Evolutionary conservation across 2,329 filamentous ascomycete species (phyloP), one percentile per base, ranked within the genome.

Genomic region (Calonectria leucothoes): DNA sequence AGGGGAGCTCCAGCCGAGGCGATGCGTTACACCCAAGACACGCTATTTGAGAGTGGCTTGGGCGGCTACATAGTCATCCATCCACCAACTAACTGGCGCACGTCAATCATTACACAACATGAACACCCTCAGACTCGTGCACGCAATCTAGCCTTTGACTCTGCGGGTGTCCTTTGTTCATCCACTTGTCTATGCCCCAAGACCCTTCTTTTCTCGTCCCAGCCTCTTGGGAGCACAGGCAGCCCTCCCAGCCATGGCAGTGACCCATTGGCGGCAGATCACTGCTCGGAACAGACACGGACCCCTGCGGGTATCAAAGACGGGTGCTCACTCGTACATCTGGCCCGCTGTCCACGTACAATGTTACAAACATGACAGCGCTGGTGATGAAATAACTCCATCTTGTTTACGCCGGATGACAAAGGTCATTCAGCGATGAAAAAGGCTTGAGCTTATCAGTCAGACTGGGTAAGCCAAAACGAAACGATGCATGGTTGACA

Each of bases 151-250:
- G 59, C 37, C 27, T 39, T 39, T 48, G 37, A 48, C 39, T 42
- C 10, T 37, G 39, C 27, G 15, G n/a, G 25, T 8, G 39, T 45
- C 49, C 37, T 67, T 55, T 33, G 42, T 31, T 27, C 29, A 25
- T 31, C 51, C 39, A 39, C 39, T 52, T 57, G 65, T n/a, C 45
- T 42, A 27, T 31, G 55, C 5, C 35, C 59, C 39, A 23, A 37
- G 49, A 45, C 23, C 48, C 42, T 48, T 51, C 48, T 42, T 27
- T 52, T 42, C 29, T 39, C 31, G 59, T 68, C 68, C 69, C 68
- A 73, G 63, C 70, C 64, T 71, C 37, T 66, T 37, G 67, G 64
- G 48, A 69, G 70, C 74, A 76, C 73, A 75, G 65, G 72, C 67
- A 71, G 45, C 42, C 51, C 55, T 69, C n/a, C n/a, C 65, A 57